Conservation (phyloP, 179 eudicot species). For the Dionaea muscipula region DNA sequence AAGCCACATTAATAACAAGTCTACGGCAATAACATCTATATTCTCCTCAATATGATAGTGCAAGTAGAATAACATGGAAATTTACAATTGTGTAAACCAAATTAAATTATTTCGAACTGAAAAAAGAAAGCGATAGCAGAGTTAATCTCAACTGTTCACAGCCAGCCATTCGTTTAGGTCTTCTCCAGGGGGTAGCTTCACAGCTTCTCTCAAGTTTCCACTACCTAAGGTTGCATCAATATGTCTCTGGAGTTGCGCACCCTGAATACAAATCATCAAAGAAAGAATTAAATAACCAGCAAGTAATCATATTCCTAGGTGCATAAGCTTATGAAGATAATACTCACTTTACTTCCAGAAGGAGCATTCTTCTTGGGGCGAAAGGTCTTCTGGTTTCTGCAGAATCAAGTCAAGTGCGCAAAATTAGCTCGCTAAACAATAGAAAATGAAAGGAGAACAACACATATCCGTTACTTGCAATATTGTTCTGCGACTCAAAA, state of each 20-base stretch:
- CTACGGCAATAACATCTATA: too few relatives aligned
- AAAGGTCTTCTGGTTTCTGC: constrained; percentile 63
- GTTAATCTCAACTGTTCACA: constrained; percentile 41
- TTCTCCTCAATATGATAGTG: too few relatives aligned
- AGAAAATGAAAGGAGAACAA: background rate
- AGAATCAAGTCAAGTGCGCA: constrained; percentile 5
- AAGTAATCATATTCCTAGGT: background rate
- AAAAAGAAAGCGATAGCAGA: background rate
- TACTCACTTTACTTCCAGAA: constrained; percentile 50
- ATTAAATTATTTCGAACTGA: background rate
- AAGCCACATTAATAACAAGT: background rate
- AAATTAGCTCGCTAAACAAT: background rate
- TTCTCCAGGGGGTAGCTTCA: constrained; percentile 58
- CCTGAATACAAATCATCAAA: constrained; percentile 20
- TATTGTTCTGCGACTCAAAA: too few relatives aligned
- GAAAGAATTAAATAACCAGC: background rate
- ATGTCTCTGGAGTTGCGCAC: constrained; percentile 55
- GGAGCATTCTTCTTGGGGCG: constrained; percentile 60
- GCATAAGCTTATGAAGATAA: constrained; percentile 2
- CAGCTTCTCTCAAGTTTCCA: constrained; percentile 61
- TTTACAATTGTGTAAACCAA: background rate
- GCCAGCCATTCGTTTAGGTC: constrained; percentile 62
- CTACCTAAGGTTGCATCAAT: constrained; percentile 59
- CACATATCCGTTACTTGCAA: too few relatives aligned
- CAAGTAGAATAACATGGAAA: too few relatives aligned